Evolutionary conservation across 1,139 yeast genomes (phyloP).

Genomic region (Suhomyces choctaworum): DNA sequence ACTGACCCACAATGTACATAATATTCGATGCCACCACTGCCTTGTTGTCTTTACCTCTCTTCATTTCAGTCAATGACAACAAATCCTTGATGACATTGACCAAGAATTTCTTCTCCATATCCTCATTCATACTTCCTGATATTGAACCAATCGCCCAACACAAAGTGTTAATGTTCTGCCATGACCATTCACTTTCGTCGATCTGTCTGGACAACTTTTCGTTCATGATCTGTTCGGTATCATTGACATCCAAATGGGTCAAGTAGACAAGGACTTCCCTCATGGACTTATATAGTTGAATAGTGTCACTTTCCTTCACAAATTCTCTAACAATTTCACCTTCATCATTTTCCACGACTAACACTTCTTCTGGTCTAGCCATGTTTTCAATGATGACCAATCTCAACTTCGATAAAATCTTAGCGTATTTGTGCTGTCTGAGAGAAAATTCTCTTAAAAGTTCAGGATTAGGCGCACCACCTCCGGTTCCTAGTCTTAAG

Average conservation of each 20-base stretch:
- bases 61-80: constrained; percentile 88
- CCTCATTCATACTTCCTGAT: constrained; percentile 98
- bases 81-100: constrained; percentile 92
- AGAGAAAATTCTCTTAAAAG: constrained; percentile 72
- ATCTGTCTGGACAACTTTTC: constrained; percentile 88
- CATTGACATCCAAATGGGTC: constrained; percentile 92
- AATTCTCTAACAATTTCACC: constrained; percentile 98
- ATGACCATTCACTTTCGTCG: constrained; percentile 98
- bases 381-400: constrained; percentile 91
- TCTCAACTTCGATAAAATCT: constrained; percentile 77
- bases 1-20: constrained; percentile 99
- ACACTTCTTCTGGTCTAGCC: constrained; percentile 98
- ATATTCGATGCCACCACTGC: constrained; percentile 99
- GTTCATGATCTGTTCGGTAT: constrained; percentile 91
- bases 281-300: constrained; percentile 91
- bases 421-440: constrained; percentile 80
- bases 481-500: constrained; percentile 50
- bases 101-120: constrained; percentile 90
- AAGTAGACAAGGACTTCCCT: constrained; percentile 92
- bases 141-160: constrained; percentile 99
- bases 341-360: constrained; percentile 96
- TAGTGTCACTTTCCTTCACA: constrained; percentile 95
- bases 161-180: constrained; percentile 94
- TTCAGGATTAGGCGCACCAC: constrained; percentile 89
- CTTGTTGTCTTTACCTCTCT: constrained; percentile 95